These are phyloP conservation scores for Citrus medica DNA, from an alignment of 345 rosid species.

Conservation along the genomic window DNA sequence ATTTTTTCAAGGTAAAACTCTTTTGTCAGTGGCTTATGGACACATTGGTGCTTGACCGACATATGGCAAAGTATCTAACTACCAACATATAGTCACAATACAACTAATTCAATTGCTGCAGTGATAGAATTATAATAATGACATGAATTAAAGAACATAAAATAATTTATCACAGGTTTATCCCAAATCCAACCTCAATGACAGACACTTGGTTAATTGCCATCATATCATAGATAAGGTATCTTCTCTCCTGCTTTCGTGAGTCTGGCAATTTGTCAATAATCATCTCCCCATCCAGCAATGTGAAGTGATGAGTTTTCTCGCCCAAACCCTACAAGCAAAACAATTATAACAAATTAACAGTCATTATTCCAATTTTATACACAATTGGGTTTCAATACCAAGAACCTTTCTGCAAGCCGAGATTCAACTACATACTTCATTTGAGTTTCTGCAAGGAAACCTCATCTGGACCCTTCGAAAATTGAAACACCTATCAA, in stretches of 20 bases:
- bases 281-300: conserved; percentile 99
- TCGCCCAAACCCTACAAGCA: conserved; percentile 63
- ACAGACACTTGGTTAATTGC: conserved; percentile 68
- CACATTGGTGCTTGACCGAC: neutral
- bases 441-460: conserved; percentile 66
- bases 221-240: conserved; percentile 93
- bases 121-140: neutral
- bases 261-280: conserved; percentile 93
- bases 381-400: neutral
- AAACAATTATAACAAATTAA: conserved; percentile 18
- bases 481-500: conserved; percentile 85
- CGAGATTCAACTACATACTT: conserved; percentile 47
- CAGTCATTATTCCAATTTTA: neutral
- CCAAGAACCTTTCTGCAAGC: conserved; percentile 2
- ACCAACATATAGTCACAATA: neutral
- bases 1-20: neutral
- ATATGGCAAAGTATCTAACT: neutral
- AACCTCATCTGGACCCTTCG: conserved; percentile 97
- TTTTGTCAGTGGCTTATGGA: neutral
- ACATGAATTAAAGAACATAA: neutral
- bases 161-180: neutral
- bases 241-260: conserved; percentile 93
- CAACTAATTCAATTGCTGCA: neutral
- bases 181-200: conserved; percentile 62
- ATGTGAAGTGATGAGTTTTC: conserved; percentile 74